Percentiles rank a stretch among this genome's conserved stretches.
These are phyloP conservation scores for Chytriomyces sp. DNA, from an alignment of 192 early-diverging fungal genomes.

Conservation along the genomic window DNA sequence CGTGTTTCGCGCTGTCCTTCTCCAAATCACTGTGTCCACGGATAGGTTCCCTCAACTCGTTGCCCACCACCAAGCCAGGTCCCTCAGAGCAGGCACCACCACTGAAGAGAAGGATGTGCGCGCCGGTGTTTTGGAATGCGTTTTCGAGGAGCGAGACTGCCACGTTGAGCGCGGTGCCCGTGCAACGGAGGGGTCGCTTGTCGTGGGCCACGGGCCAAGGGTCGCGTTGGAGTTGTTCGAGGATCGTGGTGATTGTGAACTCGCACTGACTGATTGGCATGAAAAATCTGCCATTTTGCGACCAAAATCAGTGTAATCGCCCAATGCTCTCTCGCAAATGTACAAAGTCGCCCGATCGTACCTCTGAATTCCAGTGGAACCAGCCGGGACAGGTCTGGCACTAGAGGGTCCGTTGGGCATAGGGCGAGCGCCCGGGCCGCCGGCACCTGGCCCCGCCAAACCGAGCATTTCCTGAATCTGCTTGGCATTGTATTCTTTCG, in stretches of 20 bases:
- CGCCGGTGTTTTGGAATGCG: conserved; percentile 89
- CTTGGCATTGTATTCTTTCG: conserved; percentile 93
- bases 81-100: conserved; percentile 94
- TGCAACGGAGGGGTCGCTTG: conserved; percentile 89
- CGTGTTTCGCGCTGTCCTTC: conserved; percentile 89
- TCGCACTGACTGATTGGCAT: conserved; percentile 93
- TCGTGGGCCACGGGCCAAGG: conserved; percentile 93
- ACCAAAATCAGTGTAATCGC: not conserved
- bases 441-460: conserved; percentile 45
- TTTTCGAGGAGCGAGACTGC: conserved; percentile 91
- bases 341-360: conserved; percentile 25
- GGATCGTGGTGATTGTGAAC: conserved; percentile 89
- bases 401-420: conserved; percentile 46
- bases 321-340: too few relatives aligned
- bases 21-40: conserved; percentile 99
- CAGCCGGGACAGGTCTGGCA: conserved; percentile 36
- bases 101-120: conserved; percentile 88
- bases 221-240: conserved; percentile 97
- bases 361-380: conserved; percentile 56
- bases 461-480: conserved; percentile 99
- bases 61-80: conserved; percentile 92
- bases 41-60: conserved; percentile 89
- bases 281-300: conserved; percentile 75
- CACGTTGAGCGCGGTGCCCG: conserved; percentile 91
- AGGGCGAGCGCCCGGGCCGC: not conserved